phyloP scores from a whole-genome alignment of 1,284 basidiomycete species.

The Bondarzewia mesenterica region DNA sequence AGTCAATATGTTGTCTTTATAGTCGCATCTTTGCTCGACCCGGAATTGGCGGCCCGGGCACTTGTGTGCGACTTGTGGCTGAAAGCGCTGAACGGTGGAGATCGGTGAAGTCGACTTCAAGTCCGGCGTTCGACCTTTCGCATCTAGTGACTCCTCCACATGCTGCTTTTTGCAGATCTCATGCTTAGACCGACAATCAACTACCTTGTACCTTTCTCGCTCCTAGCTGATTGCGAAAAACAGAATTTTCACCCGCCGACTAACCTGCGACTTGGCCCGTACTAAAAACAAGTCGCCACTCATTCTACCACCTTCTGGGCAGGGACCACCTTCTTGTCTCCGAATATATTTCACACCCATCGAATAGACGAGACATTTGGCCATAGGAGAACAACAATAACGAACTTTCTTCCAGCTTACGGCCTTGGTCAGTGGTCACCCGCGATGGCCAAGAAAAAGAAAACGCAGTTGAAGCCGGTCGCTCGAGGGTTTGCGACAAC shows the following conservation, averaged over 20 bases:
- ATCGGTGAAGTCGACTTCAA: too few species aligned
- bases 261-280: neutral
- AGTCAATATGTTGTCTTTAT: neutral
- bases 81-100: too few species aligned
- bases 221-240: neutral
- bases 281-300: neutral
- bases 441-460: conserved; percentile 82
- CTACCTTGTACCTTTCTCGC: neutral
- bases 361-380: too few species aligned
- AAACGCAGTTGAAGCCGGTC: conserved; percentile 72
- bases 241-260: neutral
- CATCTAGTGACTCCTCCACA: neutral
- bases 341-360: too few species aligned
- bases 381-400: too few species aligned
- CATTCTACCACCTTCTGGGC: neutral
- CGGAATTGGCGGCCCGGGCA: too few species aligned
- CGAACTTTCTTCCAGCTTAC: neutral
- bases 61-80: too few species aligned
- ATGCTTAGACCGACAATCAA: conserved; percentile 1
- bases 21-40: neutral
- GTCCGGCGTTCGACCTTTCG: too few species aligned
- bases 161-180: neutral
- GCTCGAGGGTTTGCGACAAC: conserved; percentile 80
- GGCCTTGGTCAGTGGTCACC: conserved; percentile 1
- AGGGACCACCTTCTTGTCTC: neutral